Conservation (phyloP, 768 basidiomycete genomes). For the Gyrodon lividus region DNA sequence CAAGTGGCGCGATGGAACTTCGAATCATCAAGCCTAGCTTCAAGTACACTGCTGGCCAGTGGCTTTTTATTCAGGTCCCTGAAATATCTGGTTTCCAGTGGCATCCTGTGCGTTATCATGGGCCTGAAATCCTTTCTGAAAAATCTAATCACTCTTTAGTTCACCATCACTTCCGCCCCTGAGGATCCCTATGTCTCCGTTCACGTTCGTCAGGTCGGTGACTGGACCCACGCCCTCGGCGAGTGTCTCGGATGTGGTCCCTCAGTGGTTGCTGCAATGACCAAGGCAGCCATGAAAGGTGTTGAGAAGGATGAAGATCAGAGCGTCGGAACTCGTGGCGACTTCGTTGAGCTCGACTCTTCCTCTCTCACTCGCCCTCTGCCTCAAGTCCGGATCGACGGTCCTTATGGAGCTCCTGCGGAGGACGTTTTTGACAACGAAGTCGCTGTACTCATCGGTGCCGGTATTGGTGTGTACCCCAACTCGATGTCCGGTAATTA, state of each 20-base stretch:
- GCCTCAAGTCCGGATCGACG: constrained; percentile 77
- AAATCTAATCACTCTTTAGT: constrained; percentile 42
- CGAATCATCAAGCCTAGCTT: constrained; percentile 90
- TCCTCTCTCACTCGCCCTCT: constrained; percentile 48
- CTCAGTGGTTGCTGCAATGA: constrained; percentile 73
- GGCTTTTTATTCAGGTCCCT: constrained; percentile 88
- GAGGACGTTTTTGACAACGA: constrained; percentile 86
- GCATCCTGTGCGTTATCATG: constrained; percentile 78
- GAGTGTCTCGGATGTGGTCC: constrained; percentile 83
- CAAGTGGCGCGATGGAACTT: constrained; percentile 91
- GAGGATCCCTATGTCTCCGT: constrained; percentile 91
- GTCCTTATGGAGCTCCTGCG: constrained; percentile 91
- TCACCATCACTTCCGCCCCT: constrained; percentile 93
- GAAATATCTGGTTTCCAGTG: constrained; percentile 83
- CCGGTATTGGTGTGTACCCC: constrained; percentile 74
- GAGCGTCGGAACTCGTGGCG: constrained; percentile 54
- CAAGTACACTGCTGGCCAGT: constrained; percentile 89
- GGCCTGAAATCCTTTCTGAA: background rate
- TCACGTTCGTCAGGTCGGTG: constrained; percentile 92
- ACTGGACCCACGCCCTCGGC: constrained; percentile 81
- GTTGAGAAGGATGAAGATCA: constrained; percentile 57
- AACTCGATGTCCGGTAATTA: background rate
- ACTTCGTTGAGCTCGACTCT: constrained; percentile 78
- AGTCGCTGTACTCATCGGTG: constrained; percentile 89
- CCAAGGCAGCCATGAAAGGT: constrained; percentile 75